These are phyloP conservation scores for Gillenia trifoliata DNA, from an alignment of 306 rosid species.

Conservation along the genomic window DNA sequence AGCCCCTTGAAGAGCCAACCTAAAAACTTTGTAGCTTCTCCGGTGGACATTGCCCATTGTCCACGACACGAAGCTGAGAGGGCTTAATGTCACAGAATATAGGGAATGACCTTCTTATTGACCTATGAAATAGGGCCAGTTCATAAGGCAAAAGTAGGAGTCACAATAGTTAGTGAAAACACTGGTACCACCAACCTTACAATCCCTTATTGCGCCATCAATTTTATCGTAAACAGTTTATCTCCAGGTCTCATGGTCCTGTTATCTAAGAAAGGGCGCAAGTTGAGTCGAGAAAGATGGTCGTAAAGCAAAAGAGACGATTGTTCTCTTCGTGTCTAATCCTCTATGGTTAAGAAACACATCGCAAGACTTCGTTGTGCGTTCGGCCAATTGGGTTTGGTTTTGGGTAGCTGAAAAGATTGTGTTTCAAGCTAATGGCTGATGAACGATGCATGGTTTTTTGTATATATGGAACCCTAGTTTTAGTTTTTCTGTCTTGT, in stretches of 20 bases:
- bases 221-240: constrained; percentile 73
- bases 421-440: constrained; percentile 27
- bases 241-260: constrained; percentile 89
- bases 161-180: constrained; percentile 68
- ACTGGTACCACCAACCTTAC: constrained; percentile 71
- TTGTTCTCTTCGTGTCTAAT: constrained; percentile 62
- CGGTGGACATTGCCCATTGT: constrained; percentile 23
- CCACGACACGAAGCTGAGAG: constrained; percentile 45
- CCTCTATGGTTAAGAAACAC: constrained; percentile 82
- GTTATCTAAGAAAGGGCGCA: constrained; percentile 67
- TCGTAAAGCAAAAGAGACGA: constrained; percentile 68
- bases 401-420: constrained; percentile 22
- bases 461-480: neutral
- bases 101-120: constrained; percentile 72
- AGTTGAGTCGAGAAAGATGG: constrained; percentile 34
- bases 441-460: constrained; percentile 31
- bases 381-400: constrained; percentile 20
- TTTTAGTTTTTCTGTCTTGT: neutral
- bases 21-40: constrained; percentile 42
- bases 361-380: constrained; percentile 40
- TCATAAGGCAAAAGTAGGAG: constrained; percentile 84
- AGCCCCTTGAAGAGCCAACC: constrained; percentile 63
- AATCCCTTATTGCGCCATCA: constrained; percentile 46
- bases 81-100: constrained; percentile 82
- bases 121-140: constrained; percentile 55